Evolutionary conservation across 2,329 filamentous ascomycete genomes (phyloP).

Genomic region (Beauveria rudraprayagi): DNA sequence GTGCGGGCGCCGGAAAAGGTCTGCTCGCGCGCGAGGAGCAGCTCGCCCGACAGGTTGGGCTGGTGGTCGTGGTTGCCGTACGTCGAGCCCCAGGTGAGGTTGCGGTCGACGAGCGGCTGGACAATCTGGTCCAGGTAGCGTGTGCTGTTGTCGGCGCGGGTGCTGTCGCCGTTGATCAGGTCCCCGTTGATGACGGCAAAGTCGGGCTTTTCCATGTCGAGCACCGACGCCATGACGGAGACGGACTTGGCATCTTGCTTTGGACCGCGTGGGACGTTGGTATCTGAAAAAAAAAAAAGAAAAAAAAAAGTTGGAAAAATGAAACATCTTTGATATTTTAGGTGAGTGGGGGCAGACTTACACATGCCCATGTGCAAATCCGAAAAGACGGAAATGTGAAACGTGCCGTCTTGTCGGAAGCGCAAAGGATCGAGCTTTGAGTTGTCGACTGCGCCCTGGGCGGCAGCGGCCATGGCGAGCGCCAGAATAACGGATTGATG

Average conservation of each 20-base stretch:
- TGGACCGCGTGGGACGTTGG: constrained; percentile 28
- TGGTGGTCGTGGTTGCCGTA: constrained; percentile 65
- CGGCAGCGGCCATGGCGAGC: background rate
- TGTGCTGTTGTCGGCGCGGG: constrained; percentile 44
- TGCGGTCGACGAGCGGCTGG: constrained; percentile 46
- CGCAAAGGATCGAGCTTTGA: constrained; percentile 4
- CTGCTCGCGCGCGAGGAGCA: constrained; percentile 33
- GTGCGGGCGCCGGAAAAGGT: constrained; percentile 31
- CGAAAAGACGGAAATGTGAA: constrained; percentile 13
- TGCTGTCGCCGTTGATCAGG: constrained; percentile 60
- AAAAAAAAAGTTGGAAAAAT: background rate
- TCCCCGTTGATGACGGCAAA: constrained; percentile 48
- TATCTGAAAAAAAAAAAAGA: background rate
- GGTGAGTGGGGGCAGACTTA: background rate
- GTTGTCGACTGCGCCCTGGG: constrained; percentile 3
- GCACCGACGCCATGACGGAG: constrained; percentile 26
- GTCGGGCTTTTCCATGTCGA: constrained; percentile 19
- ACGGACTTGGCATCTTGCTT: constrained; percentile 29
- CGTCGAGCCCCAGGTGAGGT: constrained; percentile 55
- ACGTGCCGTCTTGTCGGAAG: constrained; percentile 9
- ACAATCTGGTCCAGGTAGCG: constrained; percentile 53
- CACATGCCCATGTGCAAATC: constrained; percentile 11
- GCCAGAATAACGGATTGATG: background rate
- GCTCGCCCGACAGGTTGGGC: constrained; percentile 45
- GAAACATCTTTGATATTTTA: no score